Percentiles rank a stretch among this genome's conserved stretches.
These are phyloP conservation scores for Phytophthora palmivora DNA, from an alignment of 352 stramenopile genomes.

Conservation along the genomic window DNA sequence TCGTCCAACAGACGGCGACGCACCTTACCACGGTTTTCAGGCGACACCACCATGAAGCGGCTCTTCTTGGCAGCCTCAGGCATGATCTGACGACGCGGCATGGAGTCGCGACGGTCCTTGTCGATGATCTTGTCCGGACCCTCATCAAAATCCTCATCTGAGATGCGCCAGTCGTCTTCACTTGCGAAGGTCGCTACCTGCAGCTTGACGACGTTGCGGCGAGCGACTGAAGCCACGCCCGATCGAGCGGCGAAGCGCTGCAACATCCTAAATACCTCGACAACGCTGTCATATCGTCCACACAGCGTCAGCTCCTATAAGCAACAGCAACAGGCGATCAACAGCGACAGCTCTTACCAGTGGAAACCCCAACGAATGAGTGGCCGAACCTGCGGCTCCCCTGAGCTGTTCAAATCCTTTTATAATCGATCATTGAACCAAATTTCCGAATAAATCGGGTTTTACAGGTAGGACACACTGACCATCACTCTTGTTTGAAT, in stretches of 20 bases:
- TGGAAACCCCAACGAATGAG: conserved; percentile 38
- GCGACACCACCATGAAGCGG: conserved; percentile 75
- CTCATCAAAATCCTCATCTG: conserved; percentile 72
- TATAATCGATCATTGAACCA: background rate
- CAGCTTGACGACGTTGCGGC: conserved; percentile 39
- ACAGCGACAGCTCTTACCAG: conserved; percentile 18
- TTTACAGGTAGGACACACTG: background rate
- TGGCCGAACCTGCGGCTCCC: conserved; percentile 36
- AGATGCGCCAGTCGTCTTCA: conserved; percentile 58
- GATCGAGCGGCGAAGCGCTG: conserved; percentile 67
- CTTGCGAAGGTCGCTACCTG: conserved; percentile 54
- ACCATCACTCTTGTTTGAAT: conserved; percentile 24
- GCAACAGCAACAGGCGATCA: background rate
- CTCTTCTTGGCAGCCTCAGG: conserved; percentile 78
- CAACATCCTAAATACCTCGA: conserved; percentile 47
- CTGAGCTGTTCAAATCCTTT: conserved; percentile 3
- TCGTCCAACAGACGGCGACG: conserved; percentile 80
- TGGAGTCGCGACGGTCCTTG: conserved; percentile 64
- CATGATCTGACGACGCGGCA: conserved; percentile 76
- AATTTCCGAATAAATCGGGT: background rate
- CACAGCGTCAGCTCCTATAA: conserved; percentile 1
- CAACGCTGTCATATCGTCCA: conserved; percentile 3
- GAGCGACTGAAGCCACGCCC: conserved; percentile 35
- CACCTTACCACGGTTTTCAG: conserved; percentile 80
- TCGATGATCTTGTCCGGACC: conserved; percentile 73